Conservation (phyloP, 768 basidiomycete species). For the Boletellus emodensis region DNA sequence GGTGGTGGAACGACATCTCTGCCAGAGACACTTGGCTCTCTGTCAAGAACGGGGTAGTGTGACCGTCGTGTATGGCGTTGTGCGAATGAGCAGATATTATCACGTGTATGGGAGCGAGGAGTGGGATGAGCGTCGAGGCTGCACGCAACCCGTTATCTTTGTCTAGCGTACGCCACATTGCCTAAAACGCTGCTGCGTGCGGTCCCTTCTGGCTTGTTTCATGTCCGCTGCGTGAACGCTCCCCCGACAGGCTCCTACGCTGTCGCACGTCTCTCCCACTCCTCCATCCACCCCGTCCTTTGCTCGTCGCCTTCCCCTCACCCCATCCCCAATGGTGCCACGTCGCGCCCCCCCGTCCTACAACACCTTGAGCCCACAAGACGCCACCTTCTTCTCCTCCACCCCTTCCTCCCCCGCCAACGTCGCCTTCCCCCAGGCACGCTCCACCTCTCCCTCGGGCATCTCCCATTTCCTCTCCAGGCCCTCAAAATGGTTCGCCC, state of each 20-base stretch:
- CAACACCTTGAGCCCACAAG: constrained; percentile 40
- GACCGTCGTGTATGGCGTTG: not conserved
- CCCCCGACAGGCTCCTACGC: not conserved
- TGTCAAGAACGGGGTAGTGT: constrained; percentile 35
- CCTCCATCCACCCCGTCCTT: not conserved
- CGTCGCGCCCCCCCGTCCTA: constrained; percentile 41
- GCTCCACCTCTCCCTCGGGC: constrained; percentile 62
- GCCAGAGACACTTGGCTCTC: constrained; percentile 44
- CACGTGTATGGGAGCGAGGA: too few relatives aligned
- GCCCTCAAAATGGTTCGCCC: constrained; percentile 69
- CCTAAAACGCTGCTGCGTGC: constrained; percentile 15
- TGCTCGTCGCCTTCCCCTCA: not conserved
- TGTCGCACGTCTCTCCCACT: constrained; percentile 9
- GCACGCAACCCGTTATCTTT: too few relatives aligned
- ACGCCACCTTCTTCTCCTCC: constrained; percentile 20
- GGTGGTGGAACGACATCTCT: constrained; percentile 53
- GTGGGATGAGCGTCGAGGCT: too few relatives aligned
- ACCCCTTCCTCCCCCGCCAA: constrained; percentile 33
- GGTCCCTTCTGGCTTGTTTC: constrained; percentile 12
- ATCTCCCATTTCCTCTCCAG: constrained; percentile 63
- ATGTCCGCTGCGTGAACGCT: constrained; percentile 19
- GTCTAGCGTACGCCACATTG: constrained; percentile 19
- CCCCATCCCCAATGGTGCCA: constrained; percentile 41
- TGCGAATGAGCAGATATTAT: too few relatives aligned
- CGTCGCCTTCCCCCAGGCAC: constrained; percentile 39